Percentiles rank a stretch among this genome's conserved stretches.
Evolutionary conservation across 2,329 filamentous ascomycete genomes (phyloP).

Genomic region (Phaeosphaeriaceae sp.): DNA sequence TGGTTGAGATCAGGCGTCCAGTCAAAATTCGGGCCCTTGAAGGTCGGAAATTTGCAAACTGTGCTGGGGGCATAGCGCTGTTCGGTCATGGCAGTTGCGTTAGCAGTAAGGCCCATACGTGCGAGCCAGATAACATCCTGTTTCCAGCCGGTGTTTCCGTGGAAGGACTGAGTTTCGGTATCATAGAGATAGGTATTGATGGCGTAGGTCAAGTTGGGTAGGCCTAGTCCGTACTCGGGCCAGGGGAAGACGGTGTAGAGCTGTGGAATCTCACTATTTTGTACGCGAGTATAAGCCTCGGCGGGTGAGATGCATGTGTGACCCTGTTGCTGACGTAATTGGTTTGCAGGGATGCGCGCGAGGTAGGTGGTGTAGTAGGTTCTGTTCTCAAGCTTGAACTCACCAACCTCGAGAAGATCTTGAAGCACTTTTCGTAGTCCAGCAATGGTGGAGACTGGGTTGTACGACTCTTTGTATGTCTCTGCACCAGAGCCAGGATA

Average conservation of each 20-base stretch:
- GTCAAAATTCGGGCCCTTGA: not conserved
- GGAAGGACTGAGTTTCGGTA: not conserved
- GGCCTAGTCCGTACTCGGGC: not conserved
- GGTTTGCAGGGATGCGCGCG: not conserved
- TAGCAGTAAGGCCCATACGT: not conserved
- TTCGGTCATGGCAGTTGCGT: not conserved
- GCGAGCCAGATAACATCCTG: not conserved
- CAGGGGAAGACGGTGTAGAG: conserved; percentile 1
- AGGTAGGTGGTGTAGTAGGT: not conserved
- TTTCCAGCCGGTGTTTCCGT: not conserved
- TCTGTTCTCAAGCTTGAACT: not conserved
- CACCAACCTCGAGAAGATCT: not conserved
- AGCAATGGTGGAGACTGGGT: not conserved
- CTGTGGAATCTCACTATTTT: not conserved
- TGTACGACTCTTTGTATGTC: conserved; percentile 1
- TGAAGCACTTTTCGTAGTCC: not conserved
- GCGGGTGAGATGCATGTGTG: not conserved
- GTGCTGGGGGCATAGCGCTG: not conserved
- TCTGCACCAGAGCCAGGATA: not conserved
- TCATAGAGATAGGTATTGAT: not conserved
- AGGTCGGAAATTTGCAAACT: not conserved
- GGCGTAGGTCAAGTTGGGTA: not conserved
- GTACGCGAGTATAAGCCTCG: not conserved
- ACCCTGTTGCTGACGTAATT: not conserved
- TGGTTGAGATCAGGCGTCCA: not conserved